A percentile compares a stretch with the other conserved stretches of the same genome.
Conservation (phyloP, 2,329 filamentous ascomycete genomes). For the Cytospora chrysosperma region DNA sequence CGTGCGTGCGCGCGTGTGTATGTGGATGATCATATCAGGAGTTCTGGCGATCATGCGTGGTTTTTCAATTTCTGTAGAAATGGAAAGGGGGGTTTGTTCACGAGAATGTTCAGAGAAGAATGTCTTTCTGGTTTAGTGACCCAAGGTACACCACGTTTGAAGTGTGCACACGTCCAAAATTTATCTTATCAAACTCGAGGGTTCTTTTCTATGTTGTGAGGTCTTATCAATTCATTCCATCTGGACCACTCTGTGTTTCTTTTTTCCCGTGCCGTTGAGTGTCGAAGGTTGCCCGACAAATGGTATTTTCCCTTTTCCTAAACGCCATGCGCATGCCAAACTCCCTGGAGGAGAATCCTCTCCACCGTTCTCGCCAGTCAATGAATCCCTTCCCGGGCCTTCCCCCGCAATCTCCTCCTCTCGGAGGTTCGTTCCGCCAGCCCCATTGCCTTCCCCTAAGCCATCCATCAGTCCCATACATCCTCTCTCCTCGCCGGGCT, state of each 20-base stretch:
- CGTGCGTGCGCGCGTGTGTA: no score
- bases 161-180: not conserved
- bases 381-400: not conserved
- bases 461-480: not conserved
- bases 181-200: not conserved
- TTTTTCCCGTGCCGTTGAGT: not conserved
- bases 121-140: not conserved
- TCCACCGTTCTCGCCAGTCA: not conserved
- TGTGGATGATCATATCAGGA: slow-evolving; percentile 23
- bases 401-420: no score
- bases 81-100: slow-evolving; percentile 12
- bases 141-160: not conserved
- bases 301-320: slow-evolving; percentile 19
- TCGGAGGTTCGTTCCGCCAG: no score
- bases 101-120: not conserved
- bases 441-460: not conserved
- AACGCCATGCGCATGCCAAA: slow-evolving; percentile 17
- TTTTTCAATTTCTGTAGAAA: slow-evolving; percentile 7
- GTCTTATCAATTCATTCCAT: not conserved
- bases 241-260: not conserved
- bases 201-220: not conserved
- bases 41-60: slow-evolving; percentile 11
- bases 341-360: not conserved
- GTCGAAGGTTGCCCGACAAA: not conserved
- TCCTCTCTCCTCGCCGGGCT: not conserved